Evolutionary conservation across 768 basidiomycete genomes (phyloP).

Genomic region (Mycena polygramma): DNA sequence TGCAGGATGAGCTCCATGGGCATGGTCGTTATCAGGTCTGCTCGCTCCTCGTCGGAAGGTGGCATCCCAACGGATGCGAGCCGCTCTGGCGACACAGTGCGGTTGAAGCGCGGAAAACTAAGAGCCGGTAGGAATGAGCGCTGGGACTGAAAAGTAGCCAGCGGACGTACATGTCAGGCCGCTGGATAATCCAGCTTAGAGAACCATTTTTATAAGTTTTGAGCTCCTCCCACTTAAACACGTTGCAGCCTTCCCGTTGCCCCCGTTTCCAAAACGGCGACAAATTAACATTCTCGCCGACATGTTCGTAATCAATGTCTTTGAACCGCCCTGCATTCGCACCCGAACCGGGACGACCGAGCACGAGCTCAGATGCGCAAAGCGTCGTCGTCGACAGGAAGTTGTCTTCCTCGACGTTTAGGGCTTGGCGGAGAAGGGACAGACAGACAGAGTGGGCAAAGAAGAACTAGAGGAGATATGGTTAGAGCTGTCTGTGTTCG

Average conservation of each 20-base stretch:
- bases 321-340: slow-evolving; percentile 35
- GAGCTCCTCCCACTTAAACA: slow-evolving; percentile 41
- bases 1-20: slow-evolving; percentile 42
- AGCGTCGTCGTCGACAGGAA: slow-evolving; percentile 26
- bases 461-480: background rate
- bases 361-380: slow-evolving; percentile 37
- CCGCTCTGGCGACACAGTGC: slow-evolving; percentile 32
- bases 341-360: slow-evolving; percentile 40
- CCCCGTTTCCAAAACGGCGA: slow-evolving; percentile 38
- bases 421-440: slow-evolving; percentile 39
- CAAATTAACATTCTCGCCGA: slow-evolving; percentile 39
- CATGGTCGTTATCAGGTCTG: slow-evolving; percentile 38
- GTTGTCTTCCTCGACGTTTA: slow-evolving; percentile 31
- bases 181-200: slow-evolving; percentile 38
- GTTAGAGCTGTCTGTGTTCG: background rate
- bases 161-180: slow-evolving; percentile 40
- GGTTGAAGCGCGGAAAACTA: slow-evolving; percentile 45
- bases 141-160: background rate
- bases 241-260: slow-evolving; percentile 9
- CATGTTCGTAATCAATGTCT: slow-evolving; percentile 40
- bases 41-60: background rate
- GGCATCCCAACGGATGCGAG: slow-evolving; percentile 15
- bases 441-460: slow-evolving; percentile 40
- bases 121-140: background rate
- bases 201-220: slow-evolving; percentile 10